Evolutionary conservation across 768 basidiomycete genomes (phyloP), one percentile per base, ranked within the genome.

Genomic region (Hygrophorus pudorinus): DNA sequence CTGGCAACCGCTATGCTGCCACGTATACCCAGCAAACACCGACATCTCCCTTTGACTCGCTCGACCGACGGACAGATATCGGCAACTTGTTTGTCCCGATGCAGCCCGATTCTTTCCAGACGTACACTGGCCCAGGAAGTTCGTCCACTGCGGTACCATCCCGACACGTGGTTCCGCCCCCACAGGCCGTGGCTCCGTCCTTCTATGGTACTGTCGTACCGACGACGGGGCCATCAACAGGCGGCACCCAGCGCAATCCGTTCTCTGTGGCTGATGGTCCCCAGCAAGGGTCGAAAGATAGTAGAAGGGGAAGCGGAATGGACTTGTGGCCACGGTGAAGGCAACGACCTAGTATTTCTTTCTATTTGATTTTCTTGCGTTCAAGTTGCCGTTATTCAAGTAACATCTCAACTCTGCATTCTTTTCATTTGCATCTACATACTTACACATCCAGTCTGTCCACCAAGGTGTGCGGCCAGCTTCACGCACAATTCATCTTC

Each of bases 41-140:
- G 39, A 48, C 57, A 40, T 55, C 69, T 48, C 44, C 75, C 13
- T 83, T 81, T 53, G 80, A 82, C 37, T 59, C 76, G n/a, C 51
- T 81, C 13, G 80, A 79, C 43, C 68, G 76, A 40, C 72, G 80
- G 44, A 62, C 75, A 20, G 82, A 85, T 40, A 76, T 84, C 30
- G 76, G 75, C 33, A 74, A 73, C 45, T 59, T 90, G 61, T 91
- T 79, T 56, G 79, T 79, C 30, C 86, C 88, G 1, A 74, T 91
- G 72, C 88, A 89, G 58, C 82, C 87, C 28, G 87, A 90, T 18
- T 81, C 82, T 51, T 88, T 76, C 59, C 72, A 73, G 49, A 56
- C 72, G 29, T 85, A 85, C 54, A 38, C 12, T 21, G 12, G 18
- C 7, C 56, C 65, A 42, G 59, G 58, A 32, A 56, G 64, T 14